Conservation (phyloP, 805 yeast species). For the Debaryomyces prosopidis region DNA sequence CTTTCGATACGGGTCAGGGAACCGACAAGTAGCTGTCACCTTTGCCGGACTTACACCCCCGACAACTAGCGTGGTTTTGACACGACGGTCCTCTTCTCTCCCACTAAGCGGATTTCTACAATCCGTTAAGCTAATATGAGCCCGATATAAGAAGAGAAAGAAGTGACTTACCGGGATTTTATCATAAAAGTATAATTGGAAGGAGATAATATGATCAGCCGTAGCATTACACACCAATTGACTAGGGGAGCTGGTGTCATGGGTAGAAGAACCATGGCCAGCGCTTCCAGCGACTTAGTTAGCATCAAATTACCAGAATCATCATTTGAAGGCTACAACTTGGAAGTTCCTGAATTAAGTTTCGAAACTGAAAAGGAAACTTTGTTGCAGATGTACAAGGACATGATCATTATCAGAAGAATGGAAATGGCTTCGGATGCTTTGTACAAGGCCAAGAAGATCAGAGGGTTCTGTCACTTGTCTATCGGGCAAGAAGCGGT, state of each 20-base stretch:
- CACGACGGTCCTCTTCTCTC: background rate
- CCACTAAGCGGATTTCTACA: slow-evolving; percentile 1
- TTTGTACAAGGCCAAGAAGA: slow-evolving; percentile 95
- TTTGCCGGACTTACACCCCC: background rate
- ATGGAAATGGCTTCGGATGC: slow-evolving; percentile 99
- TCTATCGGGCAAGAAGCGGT: slow-evolving; percentile 98
- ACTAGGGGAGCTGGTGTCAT: slow-evolving; percentile 8
- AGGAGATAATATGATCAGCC: slow-evolving; percentile 4
- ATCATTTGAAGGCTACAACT: slow-evolving; percentile 82
- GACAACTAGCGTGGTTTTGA: background rate
- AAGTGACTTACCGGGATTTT: background rate
- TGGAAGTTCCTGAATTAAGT: slow-evolving; percentile 65
- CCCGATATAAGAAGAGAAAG: background rate
- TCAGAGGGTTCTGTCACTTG: slow-evolving; percentile 98
- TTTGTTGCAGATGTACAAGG: slow-evolving; percentile 90
- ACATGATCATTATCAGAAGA: slow-evolving; percentile 91
- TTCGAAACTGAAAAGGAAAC: slow-evolving; percentile 80
- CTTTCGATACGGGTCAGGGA: too few species aligned
- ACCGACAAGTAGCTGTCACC: too few species aligned
- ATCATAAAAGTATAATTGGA: background rate
- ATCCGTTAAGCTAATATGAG: slow-evolving; percentile 1
- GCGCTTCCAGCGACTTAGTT: slow-evolving; percentile 36
- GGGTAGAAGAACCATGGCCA: slow-evolving; percentile 37
- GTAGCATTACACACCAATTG: slow-evolving; percentile 11
- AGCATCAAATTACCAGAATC: slow-evolving; percentile 69